Conservation (phyloP, 495 filamentous ascomycete species). For the Penicillium simplicissimum region DNA sequence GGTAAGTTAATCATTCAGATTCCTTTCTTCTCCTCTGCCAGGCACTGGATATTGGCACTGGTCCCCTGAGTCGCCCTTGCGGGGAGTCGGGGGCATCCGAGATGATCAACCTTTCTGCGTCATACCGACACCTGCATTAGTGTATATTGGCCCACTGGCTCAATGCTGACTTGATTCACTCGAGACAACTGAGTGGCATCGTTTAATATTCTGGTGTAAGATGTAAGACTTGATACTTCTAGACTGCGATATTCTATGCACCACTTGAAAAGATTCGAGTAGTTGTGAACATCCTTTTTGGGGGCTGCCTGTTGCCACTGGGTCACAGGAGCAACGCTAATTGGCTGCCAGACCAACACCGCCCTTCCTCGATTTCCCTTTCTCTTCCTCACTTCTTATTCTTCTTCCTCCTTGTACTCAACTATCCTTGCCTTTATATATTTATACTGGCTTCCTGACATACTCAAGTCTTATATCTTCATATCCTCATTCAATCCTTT, state of each 20-base stretch:
- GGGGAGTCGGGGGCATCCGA: constrained; percentile 13
- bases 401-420: constrained; percentile 11
- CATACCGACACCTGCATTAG: constrained; percentile 13
- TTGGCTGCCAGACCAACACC: constrained; percentile 14
- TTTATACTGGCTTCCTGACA: constrained; percentile 3
- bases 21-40: neutral
- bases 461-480: constrained; percentile 11
- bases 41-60: neutral
- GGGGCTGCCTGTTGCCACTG: constrained; percentile 11
- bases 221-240: neutral
- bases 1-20: neutral
- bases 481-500: neutral
- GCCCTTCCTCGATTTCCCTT: neutral
- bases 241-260: neutral
- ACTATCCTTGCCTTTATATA: constrained; percentile 12
- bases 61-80: constrained; percentile 8
- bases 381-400: neutral
- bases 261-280: neutral
- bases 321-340: constrained; percentile 13
- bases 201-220: neutral
- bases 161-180: neutral
- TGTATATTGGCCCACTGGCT: neutral
- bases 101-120: neutral
- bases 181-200: neutral
- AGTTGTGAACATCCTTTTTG: neutral